Conservation (phyloP, 352 stramenopile genomes). For the Pythium periplocum region DNA sequence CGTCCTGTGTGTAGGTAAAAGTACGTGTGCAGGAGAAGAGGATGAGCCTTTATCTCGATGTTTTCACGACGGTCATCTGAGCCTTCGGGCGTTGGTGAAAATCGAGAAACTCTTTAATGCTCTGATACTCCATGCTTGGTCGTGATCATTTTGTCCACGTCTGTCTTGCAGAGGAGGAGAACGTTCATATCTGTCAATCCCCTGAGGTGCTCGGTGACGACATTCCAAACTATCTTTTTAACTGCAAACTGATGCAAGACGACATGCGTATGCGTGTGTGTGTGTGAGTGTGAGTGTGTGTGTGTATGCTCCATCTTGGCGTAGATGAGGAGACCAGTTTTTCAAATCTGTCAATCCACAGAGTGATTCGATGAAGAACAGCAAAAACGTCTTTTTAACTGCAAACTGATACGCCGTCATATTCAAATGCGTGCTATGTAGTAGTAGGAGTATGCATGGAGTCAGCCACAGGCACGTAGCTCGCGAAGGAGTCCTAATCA, state of each 20-base stretch:
- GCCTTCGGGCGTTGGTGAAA: slow-evolving; percentile 69
- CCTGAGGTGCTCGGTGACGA: slow-evolving; percentile 30
- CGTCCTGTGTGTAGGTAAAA: background rate
- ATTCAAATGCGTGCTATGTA: too few relatives aligned
- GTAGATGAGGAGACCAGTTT: slow-evolving; percentile 27
- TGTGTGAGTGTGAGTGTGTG: background rate
- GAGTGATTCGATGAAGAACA: slow-evolving; percentile 73
- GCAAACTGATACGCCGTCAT: slow-evolving; percentile 55
- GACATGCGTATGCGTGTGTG: slow-evolving; percentile 2
- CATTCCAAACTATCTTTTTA: slow-evolving; percentile 35
- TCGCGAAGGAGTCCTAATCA: too few relatives aligned
- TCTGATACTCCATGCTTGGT: slow-evolving; percentile 48
- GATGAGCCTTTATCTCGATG: slow-evolving; percentile 85
- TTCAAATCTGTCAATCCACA: slow-evolving; percentile 77
- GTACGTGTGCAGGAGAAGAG: slow-evolving; percentile 40
- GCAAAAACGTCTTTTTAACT: slow-evolving; percentile 84
- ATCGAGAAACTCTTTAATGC: slow-evolving; percentile 78
- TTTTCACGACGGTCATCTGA: slow-evolving; percentile 91
- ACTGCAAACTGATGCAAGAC: slow-evolving; percentile 34
- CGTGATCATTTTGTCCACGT: background rate
- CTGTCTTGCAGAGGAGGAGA: slow-evolving; percentile 57
- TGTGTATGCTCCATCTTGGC: slow-evolving; percentile 3
- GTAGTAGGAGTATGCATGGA: too few relatives aligned
- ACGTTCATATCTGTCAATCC: slow-evolving; percentile 44
- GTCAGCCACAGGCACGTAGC: too few relatives aligned